Evolutionary conservation across 495 filamentous ascomycete genomes (phyloP), one percentile per base, ranked within the genome.

Genomic region (Lasiosphaeriaceae sp.): DNA sequence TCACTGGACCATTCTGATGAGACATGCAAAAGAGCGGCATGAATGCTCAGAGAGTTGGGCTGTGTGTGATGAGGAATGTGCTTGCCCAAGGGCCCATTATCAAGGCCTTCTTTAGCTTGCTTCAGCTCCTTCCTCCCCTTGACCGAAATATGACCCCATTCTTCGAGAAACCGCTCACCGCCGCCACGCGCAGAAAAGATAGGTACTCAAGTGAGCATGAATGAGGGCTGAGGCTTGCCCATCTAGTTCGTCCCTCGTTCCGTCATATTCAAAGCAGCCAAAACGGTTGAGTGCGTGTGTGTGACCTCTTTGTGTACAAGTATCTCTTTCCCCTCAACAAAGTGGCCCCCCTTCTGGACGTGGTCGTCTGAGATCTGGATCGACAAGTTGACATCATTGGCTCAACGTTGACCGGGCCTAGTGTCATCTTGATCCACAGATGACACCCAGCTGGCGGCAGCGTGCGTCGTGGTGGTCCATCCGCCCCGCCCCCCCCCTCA

Each of bases 341-440:
- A 20, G 34, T 29, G 14, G 23, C 1, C 47, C 24, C n/a, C 1
- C 14, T 31, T 45, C 37, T 19, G 39, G 51, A 34, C 17, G n/a
- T 17, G 22, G 29, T 59, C 21, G 23, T 59, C 57, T 37, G 26
- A 47, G 54, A 43, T 14, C 44, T 26, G 16, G 35, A 60, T 62
- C 56, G 44, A 58, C 54, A 23, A 44, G 29, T 55, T 67, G 65
- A 64, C 65, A 64, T 67, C 61, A 67, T 67, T 62, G 56, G 64
- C 43, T 55, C 50, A 50, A 56, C 29, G 34, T 22, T 31, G 50
- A 43, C 39, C 39, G 39, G 50, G 21, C n/a, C 47, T 35, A 50
- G 53, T 60, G 54, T 57, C 59, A 60, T 62, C 23, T 20, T 17
- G 54, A 49, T 55, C 64, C 64, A 64, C 61, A 55, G 16, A 57